Evolutionary conservation across 2,329 filamentous ascomycete genomes (phyloP).

Genomic region (Ustulina deusta): DNA sequence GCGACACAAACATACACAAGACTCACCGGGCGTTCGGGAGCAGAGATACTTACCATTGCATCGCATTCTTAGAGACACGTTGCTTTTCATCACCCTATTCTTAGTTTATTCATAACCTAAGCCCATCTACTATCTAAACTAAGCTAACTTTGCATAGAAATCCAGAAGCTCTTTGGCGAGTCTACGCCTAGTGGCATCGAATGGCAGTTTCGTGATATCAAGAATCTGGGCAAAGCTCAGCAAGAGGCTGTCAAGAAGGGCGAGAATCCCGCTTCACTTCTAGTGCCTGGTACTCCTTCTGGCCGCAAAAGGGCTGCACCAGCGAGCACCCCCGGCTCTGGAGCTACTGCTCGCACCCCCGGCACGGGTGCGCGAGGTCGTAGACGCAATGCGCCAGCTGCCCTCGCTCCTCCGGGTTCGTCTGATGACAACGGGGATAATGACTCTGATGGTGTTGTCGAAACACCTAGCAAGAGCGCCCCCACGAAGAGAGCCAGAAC

Average conservation of each 20-base stretch:
- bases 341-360: slow-evolving; percentile 38
- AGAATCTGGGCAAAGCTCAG: slow-evolving; percentile 64
- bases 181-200: slow-evolving; percentile 69
- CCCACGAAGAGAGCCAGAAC: slow-evolving; percentile 25
- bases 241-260: slow-evolving; percentile 58
- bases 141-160: slow-evolving; percentile 57
- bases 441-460: slow-evolving; percentile 16
- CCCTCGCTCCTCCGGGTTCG: slow-evolving; percentile 42
- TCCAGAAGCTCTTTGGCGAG: slow-evolving; percentile 70
- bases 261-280: slow-evolving; percentile 60
- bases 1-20: neutral
- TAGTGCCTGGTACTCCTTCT: slow-evolving; percentile 37
- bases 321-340: slow-evolving; percentile 26
- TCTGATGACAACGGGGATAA: slow-evolving; percentile 44
- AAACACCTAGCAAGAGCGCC: slow-evolving; percentile 37
- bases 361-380: slow-evolving; percentile 9
- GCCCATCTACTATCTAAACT: neutral
- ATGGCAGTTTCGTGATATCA: slow-evolving; percentile 70
- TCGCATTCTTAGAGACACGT: neutral
- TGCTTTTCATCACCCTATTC: neutral
- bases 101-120: neutral
- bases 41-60: neutral
- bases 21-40: neutral
- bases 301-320: slow-evolving; percentile 8
- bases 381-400: slow-evolving; percentile 22